These are phyloP conservation scores for Trypanosoma melophagium DNA, from an alignment of 208 protist species.

Conservation along the genomic window DNA sequence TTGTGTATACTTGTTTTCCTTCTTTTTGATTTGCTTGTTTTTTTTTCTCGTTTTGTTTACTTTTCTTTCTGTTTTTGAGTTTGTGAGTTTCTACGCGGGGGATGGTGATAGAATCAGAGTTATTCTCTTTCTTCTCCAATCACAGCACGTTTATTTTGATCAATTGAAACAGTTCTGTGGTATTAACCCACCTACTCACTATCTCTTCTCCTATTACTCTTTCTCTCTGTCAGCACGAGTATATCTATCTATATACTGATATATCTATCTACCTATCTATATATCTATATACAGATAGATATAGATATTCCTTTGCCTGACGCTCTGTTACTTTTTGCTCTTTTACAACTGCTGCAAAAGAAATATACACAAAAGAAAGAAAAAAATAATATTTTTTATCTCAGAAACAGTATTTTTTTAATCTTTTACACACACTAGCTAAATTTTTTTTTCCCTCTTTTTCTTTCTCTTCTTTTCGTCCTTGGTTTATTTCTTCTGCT, in stretches of 20 bases:
- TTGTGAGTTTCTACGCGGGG: no score
- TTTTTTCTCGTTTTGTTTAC: neutral
- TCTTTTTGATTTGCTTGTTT: neutral
- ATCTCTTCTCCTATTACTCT: neutral
- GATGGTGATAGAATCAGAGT: no score
- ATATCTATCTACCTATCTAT: neutral
- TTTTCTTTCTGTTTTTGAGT: no score
- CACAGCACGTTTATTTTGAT: no score
- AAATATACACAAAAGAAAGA: no score
- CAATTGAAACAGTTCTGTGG: no score
- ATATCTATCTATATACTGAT: conserved; percentile 1
- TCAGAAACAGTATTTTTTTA: neutral
- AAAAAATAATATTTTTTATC: no score
- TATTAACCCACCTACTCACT: neutral
- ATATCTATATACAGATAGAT: conserved; percentile 11
- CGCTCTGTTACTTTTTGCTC: neutral
- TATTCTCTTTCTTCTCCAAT: no score
- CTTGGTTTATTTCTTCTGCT: neutral
- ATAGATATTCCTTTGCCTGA: neutral
- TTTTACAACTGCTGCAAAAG: neutral
- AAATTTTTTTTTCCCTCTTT: neutral
- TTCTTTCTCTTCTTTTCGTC: neutral
- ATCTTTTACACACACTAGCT: neutral
- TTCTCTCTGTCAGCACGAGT: neutral
- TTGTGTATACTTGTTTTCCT: neutral